phyloP scores from a whole-genome alignment of 306 rosid species.

The Astragalus membranaceus region DNA sequence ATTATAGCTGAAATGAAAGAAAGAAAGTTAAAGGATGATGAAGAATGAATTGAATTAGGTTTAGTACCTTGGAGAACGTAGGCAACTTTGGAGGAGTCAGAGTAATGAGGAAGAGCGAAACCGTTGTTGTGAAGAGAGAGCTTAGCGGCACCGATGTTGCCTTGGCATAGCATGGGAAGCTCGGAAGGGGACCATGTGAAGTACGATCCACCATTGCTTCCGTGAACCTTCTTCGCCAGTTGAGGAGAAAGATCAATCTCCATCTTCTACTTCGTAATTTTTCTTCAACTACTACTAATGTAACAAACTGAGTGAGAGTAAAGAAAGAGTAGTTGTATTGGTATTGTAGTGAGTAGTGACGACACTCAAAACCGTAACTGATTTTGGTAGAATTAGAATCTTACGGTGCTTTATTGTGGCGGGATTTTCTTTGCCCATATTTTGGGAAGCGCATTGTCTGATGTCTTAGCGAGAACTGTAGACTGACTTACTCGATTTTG shows the following conservation, averaged over 20 bases:
- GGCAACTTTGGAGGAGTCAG: slow-evolving; percentile 65
- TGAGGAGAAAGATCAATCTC: slow-evolving; percentile 66
- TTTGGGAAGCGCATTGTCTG: too few relatives aligned
- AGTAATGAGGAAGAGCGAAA: slow-evolving; percentile 59
- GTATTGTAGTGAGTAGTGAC: too few relatives aligned
- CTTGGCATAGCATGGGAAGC: slow-evolving; percentile 62
- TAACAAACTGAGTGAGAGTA: too few relatives aligned
- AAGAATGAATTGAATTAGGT: background rate
- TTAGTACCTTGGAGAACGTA: slow-evolving; percentile 67
- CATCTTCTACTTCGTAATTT: slow-evolving; percentile 33
- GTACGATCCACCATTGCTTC: slow-evolving; percentile 55
- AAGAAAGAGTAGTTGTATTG: background rate
- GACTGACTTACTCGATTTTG: too few relatives aligned
- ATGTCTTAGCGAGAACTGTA: too few relatives aligned
- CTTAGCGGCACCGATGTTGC: slow-evolving; percentile 68
- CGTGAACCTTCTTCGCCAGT: slow-evolving; percentile 49
- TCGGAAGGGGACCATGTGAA: slow-evolving; percentile 57
- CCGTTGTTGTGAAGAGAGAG: slow-evolving; percentile 61
- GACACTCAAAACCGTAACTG: background rate
- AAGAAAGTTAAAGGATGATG: background rate
- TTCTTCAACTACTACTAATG: too few relatives aligned
- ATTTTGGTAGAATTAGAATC: too few relatives aligned
- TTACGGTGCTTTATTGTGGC: too few relatives aligned
- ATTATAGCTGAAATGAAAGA: too few relatives aligned
- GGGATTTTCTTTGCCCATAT: too few relatives aligned